Base-by-base conservation (phyloP, 2,329 filamentous ascomycete genomes). In the Sporothrix brasiliensis region DNA sequence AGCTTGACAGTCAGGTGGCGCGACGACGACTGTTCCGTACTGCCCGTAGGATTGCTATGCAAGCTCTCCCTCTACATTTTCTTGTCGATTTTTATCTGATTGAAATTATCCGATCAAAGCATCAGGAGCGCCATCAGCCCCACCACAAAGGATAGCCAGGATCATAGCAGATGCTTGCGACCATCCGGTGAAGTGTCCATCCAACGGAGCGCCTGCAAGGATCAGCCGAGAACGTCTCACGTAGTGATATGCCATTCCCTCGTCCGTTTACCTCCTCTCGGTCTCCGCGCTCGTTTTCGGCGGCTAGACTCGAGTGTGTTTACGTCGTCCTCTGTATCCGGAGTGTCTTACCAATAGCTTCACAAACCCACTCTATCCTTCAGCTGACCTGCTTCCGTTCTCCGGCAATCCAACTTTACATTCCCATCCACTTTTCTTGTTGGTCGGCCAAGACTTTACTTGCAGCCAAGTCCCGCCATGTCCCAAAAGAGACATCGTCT, bases 51-150 rank as follows among this genome's bases (percentile, higher is more conserved):
- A 54, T 56, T 56, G n/a, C n/a, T 47, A 14, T n/a, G 14, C 39
- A 2, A 13, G 58, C 5, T 63, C 39, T 47, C 44, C 58, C 41
- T 16, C 44, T 44, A 5, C 34, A 34, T 34, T 34, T 9, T 5
- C 34, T 61, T 61, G 44, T 61, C 58, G 24, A n/a, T 16, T 61
- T 61, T 41, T 61, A 44, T 61, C 58, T 16, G n/a, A 27, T 47
- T 14, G 27, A 21, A 21, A 27, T 47, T 63, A 63, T 47, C 58
- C 47, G 58, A 63, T 63, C 58, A 47, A 61, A 21, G 21, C 21
- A 63, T 47, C 41, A 16, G 16, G 3, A 9, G 34, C 34, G n/a
- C 30, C 30, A 41, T 9, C 13, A 39, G 14, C 34, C 41, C 3
- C 34, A 16, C 56, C 10, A 21, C n/a, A 24, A 49, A 16, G 44